phyloP scores from a whole-genome alignment of 331 rosid genomes.

The Malus hybrid region DNA sequence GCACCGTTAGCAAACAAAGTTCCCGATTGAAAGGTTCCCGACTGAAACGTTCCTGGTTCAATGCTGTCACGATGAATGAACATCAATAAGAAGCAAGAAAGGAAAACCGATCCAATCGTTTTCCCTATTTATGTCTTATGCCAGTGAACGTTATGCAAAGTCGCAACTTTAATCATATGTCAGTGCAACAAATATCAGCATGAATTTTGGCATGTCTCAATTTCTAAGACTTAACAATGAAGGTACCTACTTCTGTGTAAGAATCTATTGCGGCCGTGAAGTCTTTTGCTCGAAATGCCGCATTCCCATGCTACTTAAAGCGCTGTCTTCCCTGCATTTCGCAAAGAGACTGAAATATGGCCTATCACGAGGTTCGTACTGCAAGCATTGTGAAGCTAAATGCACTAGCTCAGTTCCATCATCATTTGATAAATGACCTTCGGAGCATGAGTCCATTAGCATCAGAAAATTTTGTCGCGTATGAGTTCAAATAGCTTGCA shows the following conservation, averaged over 20 bases:
- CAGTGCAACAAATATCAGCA: neutral
- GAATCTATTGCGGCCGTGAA: slow-evolving; percentile 47
- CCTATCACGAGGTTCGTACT: slow-evolving; percentile 31
- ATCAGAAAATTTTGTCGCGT: slow-evolving; percentile 28
- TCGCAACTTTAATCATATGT: neutral
- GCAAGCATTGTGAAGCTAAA: slow-evolving; percentile 33
- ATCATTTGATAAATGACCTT: slow-evolving; percentile 33
- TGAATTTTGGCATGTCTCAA: neutral
- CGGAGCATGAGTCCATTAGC: slow-evolving; percentile 37
- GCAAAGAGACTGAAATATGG: slow-evolving; percentile 32
- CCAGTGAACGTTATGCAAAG: neutral
- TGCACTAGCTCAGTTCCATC: slow-evolving; percentile 28
- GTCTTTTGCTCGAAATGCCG: slow-evolving; percentile 75
- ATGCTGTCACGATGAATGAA: slow-evolving; percentile 66
- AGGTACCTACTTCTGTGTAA: slow-evolving; percentile 68
- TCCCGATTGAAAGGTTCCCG: neutral
- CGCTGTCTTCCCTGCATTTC: slow-evolving; percentile 80
- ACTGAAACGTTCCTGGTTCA: slow-evolving; percentile 32
- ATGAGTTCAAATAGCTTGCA: slow-evolving; percentile 31
- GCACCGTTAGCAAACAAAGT: slow-evolving; percentile 76
- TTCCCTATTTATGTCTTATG: too few relatives aligned
- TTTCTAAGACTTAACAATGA: neutral
- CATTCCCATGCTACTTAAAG: slow-evolving; percentile 72
- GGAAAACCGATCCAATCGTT: neutral
- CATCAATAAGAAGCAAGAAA: slow-evolving; percentile 29